Conservation (phyloP, 305 asterid species). For the Fraxinus albicans region DNA sequence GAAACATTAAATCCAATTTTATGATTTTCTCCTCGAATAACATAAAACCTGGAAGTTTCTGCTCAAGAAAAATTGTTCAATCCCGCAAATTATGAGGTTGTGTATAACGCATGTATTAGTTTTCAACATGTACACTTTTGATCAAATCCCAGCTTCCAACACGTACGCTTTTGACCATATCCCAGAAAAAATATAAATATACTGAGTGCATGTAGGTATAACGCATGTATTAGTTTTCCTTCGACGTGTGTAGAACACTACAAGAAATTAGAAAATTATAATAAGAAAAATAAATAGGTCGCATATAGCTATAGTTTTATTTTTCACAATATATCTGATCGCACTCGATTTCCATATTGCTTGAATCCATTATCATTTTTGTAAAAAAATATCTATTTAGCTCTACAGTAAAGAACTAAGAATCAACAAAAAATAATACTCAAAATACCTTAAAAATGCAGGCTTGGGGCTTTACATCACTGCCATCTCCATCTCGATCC, state of each 20-base stretch:
- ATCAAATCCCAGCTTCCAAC: neutral
- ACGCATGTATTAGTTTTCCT: neutral
- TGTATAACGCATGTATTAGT: neutral
- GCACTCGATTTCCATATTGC: neutral
- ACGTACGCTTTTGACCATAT: neutral
- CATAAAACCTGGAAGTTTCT: neutral
- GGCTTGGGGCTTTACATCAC: conserved; percentile 86
- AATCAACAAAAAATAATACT: conserved; percentile 5
- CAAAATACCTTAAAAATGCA: conserved; percentile 89
- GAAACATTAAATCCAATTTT: neutral
- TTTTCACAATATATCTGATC: neutral
- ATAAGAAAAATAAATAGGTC: neutral
- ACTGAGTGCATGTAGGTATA: neutral
- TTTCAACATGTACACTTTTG: neutral
- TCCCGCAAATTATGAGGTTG: neutral
- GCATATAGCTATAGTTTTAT: neutral
- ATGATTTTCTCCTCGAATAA: neutral
- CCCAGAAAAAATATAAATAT: neutral
- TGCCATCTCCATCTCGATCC: conserved; percentile 82
- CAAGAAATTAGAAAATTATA: neutral
- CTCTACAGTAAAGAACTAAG: conserved; percentile 1
- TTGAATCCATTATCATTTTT: neutral
- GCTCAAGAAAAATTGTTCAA: neutral
- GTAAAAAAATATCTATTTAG: neutral
- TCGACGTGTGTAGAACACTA: neutral